phyloP scores from a whole-genome alignment of 2,329 filamentous ascomycete genomes.

The Sclerotinia spermophila region DNA sequence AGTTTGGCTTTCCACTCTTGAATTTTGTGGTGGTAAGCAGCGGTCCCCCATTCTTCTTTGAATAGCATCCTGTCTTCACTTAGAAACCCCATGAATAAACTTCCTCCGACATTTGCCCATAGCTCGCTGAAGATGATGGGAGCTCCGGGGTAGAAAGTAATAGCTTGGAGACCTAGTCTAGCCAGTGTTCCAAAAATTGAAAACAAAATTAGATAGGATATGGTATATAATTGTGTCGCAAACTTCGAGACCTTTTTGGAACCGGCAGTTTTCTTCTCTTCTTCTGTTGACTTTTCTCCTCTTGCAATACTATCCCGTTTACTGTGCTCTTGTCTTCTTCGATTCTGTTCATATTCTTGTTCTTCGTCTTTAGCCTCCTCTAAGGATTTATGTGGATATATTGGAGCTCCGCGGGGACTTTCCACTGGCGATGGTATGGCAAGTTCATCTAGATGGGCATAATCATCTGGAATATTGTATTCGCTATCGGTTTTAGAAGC shows the following conservation, averaged over 20 bases:
- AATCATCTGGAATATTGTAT: conserved; percentile 35
- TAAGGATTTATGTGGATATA: conserved; percentile 41
- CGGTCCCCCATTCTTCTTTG: conserved; percentile 59
- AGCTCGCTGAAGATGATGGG: conserved; percentile 71
- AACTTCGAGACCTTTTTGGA: conserved; percentile 45
- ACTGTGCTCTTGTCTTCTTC: conserved; percentile 11
- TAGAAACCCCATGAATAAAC: conserved; percentile 81
- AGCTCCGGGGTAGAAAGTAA: conserved; percentile 75
- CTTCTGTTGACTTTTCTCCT: conserved; percentile 16
- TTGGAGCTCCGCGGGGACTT: conserved; percentile 40
- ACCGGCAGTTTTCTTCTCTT: conserved; percentile 19
- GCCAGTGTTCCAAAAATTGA: conserved; percentile 80
- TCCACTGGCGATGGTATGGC: conserved; percentile 44
- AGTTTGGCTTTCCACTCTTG: conserved; percentile 37
- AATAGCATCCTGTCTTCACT: conserved; percentile 75
- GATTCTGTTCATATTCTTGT: conserved; percentile 24
- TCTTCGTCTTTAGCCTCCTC: conserved; percentile 37
- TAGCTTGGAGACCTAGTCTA: conserved; percentile 71
- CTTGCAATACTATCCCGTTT: conserved; percentile 13
- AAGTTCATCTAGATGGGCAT: conserved; percentile 45
- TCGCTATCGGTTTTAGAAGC: conserved; percentile 11
- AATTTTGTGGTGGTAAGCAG: conserved; percentile 40
- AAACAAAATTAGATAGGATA: conserved; percentile 83
- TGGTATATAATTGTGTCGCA: conserved; percentile 61
- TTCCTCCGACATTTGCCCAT: conserved; percentile 86